phyloP scores from a whole-genome alignment of 345 rosid genomes.

The Dipteronia sinensis region DNA sequence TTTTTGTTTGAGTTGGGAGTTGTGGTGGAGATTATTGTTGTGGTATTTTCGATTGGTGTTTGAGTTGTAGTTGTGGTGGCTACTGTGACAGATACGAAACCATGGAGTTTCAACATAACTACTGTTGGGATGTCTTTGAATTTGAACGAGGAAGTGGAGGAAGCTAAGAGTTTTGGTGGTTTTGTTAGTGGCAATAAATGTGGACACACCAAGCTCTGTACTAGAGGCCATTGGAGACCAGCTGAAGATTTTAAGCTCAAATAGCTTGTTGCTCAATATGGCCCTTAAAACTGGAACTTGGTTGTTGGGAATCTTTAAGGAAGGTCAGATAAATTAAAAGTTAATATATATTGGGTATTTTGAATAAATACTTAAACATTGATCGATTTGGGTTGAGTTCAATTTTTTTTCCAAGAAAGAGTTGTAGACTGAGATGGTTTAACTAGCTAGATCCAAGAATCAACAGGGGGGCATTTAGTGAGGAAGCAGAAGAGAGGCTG shows the following conservation, averaged over 20 bases:
- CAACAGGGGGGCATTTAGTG: conserved; percentile 70
- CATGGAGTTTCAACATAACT: conserved; percentile 8
- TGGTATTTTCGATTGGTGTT: too few species aligned
- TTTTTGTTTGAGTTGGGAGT: too few species aligned
- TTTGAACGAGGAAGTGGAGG: conserved; percentile 26
- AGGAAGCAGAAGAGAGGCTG: conserved; percentile 87
- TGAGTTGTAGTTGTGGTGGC: too few species aligned
- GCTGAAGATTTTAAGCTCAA: conserved; percentile 82
- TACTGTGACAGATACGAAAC: too few species aligned
- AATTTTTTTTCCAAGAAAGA: conserved; percentile 62
- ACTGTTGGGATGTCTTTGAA: conserved; percentile 27
- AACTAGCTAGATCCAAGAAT: conserved; percentile 93
- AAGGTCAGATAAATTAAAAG: conserved; percentile 65
- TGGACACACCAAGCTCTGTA: conserved; percentile 50
- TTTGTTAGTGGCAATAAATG: conserved; percentile 25
- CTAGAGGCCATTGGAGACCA: conserved; percentile 96
- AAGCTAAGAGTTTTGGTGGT: conserved; percentile 21
- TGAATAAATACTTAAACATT: not conserved
- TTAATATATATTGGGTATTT: not conserved
- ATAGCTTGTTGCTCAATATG: conserved; percentile 72
- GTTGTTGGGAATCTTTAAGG: conserved; percentile 82
- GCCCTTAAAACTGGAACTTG: conserved; percentile 97
- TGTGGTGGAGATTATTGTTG: too few species aligned
- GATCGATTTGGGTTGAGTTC: too few species aligned
- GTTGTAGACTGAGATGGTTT: conserved; percentile 96